Evolutionary conservation across 192 early-diverging fungal genomes (phyloP).

Genomic region (Entrophospora sp.): DNA sequence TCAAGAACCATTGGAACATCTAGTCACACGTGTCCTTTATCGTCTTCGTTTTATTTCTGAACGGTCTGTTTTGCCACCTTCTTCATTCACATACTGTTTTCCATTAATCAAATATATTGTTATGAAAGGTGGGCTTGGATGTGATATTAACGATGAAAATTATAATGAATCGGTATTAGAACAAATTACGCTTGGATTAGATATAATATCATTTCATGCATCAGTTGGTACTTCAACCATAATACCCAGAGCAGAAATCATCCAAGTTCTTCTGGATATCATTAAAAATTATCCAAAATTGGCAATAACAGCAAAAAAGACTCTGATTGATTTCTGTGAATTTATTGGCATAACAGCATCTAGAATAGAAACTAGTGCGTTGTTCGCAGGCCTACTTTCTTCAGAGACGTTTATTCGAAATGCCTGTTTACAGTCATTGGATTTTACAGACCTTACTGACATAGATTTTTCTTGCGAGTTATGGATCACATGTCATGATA

Average conservation of each 20-base stretch:
- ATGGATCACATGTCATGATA: conserved; percentile 64
- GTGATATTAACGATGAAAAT: conserved; percentile 27
- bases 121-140: conserved; percentile 47
- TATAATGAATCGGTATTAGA: conserved; percentile 43
- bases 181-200: conserved; percentile 59
- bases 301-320: conserved; percentile 44
- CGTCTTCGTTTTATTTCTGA: conserved; percentile 57
- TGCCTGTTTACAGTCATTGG: conserved; percentile 53
- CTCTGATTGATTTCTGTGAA: conserved; percentile 37
- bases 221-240: conserved; percentile 36
- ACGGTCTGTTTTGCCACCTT: conserved; percentile 41
- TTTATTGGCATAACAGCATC: conserved; percentile 39
- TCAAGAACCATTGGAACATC: conserved; percentile 34
- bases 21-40: conserved; percentile 56
- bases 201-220: conserved; percentile 57
- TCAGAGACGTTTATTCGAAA: conserved; percentile 58
- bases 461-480: conserved; percentile 57
- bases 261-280: conserved; percentile 46
- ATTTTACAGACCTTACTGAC: conserved; percentile 45
- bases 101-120: conserved; percentile 59
- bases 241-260: conserved; percentile 58
- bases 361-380: conserved; percentile 42
- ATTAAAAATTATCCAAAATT: conserved; percentile 55
- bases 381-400: conserved; percentile 58
- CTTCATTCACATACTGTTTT: conserved; percentile 59